phyloP scores from a whole-genome alignment of 2,329 filamentous ascomycete species.

The Ophiostoma pallidulum region DNA sequence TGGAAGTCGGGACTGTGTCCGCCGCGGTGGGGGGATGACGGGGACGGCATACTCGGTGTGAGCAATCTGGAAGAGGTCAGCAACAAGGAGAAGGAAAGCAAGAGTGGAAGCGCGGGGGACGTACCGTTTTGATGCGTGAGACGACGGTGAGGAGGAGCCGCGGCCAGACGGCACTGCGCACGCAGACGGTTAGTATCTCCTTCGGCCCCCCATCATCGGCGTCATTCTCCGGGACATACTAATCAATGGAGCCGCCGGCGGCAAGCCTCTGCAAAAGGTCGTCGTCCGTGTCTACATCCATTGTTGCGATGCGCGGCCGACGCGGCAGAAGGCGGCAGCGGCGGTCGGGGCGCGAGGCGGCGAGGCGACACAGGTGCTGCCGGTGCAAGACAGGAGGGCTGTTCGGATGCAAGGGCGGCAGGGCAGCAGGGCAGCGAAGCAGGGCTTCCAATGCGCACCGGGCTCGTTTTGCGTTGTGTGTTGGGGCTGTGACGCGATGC shows the following conservation, averaged over 20 bases:
- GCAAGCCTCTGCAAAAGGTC: slow-evolving; percentile 40
- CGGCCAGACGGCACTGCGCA: slow-evolving; percentile 57
- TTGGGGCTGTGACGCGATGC: slow-evolving; percentile 2
- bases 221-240: slow-evolving; percentile 30
- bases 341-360: neutral
- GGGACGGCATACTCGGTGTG: slow-evolving; percentile 68
- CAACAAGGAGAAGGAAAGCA: neutral
- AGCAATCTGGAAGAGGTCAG: slow-evolving; percentile 49
- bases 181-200: slow-evolving; percentile 5
- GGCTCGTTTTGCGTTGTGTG: neutral
- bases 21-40: slow-evolving; percentile 36
- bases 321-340: neutral
- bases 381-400: no score
- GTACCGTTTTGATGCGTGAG: slow-evolving; percentile 55
- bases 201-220: slow-evolving; percentile 20
- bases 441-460: slow-evolving; percentile 1
- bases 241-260: slow-evolving; percentile 43
- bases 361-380: no score
- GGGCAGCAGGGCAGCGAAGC: no score
- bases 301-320: slow-evolving; percentile 19
- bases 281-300: slow-evolving; percentile 49
- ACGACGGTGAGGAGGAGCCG: slow-evolving; percentile 55
- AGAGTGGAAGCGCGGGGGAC: slow-evolving; percentile 14
- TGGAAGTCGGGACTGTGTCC: slow-evolving; percentile 34
- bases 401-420: no score